These are phyloP conservation scores for Neurospora sp. DNA, from an alignment of 495 filamentous ascomycete species.

Conservation along the genomic window DNA sequence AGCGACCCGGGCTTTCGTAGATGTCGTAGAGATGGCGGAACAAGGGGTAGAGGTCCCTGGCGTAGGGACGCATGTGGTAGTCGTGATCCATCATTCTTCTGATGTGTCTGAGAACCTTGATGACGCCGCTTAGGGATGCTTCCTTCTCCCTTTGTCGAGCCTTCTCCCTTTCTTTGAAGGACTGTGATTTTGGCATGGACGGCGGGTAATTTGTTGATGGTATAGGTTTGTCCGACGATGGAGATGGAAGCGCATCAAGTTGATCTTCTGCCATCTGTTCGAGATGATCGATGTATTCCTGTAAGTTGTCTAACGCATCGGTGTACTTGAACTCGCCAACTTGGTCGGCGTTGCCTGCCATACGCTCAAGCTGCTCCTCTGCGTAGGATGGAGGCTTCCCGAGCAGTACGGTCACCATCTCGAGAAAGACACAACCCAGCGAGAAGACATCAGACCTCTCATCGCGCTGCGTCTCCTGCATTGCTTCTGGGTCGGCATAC, in stretches of 20 bases:
- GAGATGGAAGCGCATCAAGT: neutral
- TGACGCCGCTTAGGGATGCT: constrained; percentile 13
- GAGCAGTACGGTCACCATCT: constrained; percentile 31
- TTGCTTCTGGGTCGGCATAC: constrained; percentile 39
- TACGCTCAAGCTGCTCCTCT: constrained; percentile 13
- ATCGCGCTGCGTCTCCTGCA: constrained; percentile 24
- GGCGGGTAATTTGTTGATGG: neutral
- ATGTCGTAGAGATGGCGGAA: constrained; percentile 22
- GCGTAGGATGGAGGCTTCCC: constrained; percentile 19
- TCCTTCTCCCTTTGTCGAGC: neutral
- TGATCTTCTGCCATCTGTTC: constrained; percentile 7
- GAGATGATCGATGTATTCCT: constrained; percentile 11
- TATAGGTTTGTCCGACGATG: neutral
- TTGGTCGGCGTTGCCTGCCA: neutral
- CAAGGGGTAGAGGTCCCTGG: constrained; percentile 17
- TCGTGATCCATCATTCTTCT: constrained; percentile 20
- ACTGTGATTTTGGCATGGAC: neutral
- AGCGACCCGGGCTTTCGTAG: constrained; percentile 13
- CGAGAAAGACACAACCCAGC: constrained; percentile 39
- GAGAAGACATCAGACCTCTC: constrained; percentile 39
- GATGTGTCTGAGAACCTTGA: constrained; percentile 14
- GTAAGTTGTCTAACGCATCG: constrained; percentile 15
- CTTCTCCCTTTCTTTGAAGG: neutral
- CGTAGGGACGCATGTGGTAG: constrained; percentile 12
- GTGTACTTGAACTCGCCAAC: constrained; percentile 17